Evolutionary conservation across 2,329 filamentous ascomycete genomes (phyloP).

Genomic region (Pseudogymnoascus sp.): DNA sequence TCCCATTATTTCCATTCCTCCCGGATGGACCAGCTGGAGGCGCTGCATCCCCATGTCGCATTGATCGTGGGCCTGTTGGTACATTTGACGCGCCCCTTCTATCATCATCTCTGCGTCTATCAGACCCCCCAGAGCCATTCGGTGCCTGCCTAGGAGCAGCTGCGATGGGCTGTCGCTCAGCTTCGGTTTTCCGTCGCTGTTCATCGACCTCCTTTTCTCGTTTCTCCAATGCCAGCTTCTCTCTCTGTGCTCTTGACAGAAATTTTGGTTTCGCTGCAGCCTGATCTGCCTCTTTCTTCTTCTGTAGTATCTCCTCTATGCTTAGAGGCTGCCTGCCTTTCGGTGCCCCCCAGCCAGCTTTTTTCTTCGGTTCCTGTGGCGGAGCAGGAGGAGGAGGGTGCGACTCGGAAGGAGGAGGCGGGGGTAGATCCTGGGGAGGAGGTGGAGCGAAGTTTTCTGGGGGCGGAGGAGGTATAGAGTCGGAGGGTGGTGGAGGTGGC

Average conservation of each 20-base stretch:
- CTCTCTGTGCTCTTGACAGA: constrained; percentile 72
- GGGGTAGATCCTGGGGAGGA: constrained; percentile 31
- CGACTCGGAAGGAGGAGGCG: constrained; percentile 30
- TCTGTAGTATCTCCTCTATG: constrained; percentile 74
- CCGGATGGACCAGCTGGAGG: constrained; percentile 43
- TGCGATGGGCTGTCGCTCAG: constrained; percentile 19
- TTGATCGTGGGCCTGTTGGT: constrained; percentile 65
- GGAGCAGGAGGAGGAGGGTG: constrained; percentile 35
- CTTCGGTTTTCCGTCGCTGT: constrained; percentile 39
- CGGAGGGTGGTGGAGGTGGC: constrained; percentile 26
- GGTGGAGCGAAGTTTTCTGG: constrained; percentile 33
- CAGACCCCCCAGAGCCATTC: constrained; percentile 19
- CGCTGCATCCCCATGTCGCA: constrained; percentile 39
- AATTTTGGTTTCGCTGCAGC: constrained; percentile 84
- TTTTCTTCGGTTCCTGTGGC: constrained; percentile 39
- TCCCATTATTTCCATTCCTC: constrained; percentile 22
- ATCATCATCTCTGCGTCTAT: constrained; percentile 19
- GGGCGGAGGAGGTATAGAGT: constrained; percentile 27
- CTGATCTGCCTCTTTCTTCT: constrained; percentile 79
- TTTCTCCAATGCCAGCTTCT: constrained; percentile 71
- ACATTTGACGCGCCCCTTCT: constrained; percentile 30
- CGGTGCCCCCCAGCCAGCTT: constrained; percentile 41
- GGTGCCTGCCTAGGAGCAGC: constrained; percentile 10
- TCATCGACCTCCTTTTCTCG: constrained; percentile 63
- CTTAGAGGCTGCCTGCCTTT: constrained; percentile 50